Base-by-base conservation (phyloP, 495 filamentous ascomycete genomes). In the Margaritispora aquatica region DNA sequence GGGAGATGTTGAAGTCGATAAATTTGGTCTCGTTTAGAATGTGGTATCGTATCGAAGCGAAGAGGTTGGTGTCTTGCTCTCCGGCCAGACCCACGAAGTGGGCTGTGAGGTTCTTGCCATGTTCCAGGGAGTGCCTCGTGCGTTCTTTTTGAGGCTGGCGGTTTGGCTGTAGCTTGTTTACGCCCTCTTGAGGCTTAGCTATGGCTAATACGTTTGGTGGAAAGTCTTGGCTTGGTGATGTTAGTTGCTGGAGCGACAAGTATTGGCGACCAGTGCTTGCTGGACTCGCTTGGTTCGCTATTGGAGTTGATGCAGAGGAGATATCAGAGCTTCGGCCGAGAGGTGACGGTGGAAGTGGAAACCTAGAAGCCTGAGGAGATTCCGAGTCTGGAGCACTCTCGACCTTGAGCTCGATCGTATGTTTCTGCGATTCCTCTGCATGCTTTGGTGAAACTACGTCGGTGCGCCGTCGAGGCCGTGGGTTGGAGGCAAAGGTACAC, bases 11-110 rank as follows among this genome's bases (percentile, higher is more conserved):
- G 29, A 58, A 63, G 21, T 61, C 59, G 13, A 67, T 61, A 13
- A 48, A 61, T 26, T 53, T 55, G 48, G 63, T 53, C 36, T 65
- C 62, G 22, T 65, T 67, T n/a, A 67, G 27, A n/a, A 67, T 59
- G 22, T 62, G 58, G 41, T 61, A 62, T 8, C 62, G 62, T 31
- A 67, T 62, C 13, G 62, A 65, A 19, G 62, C 48, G 1, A 65
- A 51, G 13, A 65, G 41, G 41, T 65, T 55, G 13, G 63, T 59
- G 22, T 65, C 65, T 54, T 68, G 65, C 34, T 65, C 65, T 34
- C 59, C 61, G 22, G 50, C 65, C 1, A 61, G 51, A 11, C 63
- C 59, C 53, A 65, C 58, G 34, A 48, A 65, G 48, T 63, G 65
- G 11, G 63, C 56, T 2, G 60, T 68, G n/a, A 56, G 44, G 27